Evolutionary conservation across 495 filamentous ascomycete species (phyloP).

Genomic region (Neurospora intermedia): DNA sequence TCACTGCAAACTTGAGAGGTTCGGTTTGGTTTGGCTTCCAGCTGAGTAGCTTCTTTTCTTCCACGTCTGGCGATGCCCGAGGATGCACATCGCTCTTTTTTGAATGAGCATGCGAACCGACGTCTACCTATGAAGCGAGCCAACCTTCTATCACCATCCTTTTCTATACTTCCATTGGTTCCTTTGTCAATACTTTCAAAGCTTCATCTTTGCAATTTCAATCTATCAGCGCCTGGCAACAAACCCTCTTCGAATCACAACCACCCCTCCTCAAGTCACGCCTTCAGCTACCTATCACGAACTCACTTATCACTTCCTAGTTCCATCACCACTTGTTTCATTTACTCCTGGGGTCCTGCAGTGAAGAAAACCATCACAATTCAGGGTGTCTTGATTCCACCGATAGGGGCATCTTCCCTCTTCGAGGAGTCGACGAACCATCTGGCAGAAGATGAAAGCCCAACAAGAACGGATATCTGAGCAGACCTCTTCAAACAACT

Average conservation of each 20-base stretch:
- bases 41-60: neutral
- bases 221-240: neutral
- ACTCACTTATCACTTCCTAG: neutral
- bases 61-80: neutral
- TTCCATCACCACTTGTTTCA: neutral
- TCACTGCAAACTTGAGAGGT: neutral
- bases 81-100: neutral
- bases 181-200: no score
- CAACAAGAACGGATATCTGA: slow-evolving; percentile 36
- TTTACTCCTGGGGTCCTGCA: slow-evolving; percentile 1
- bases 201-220: neutral
- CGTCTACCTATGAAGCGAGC: neutral
- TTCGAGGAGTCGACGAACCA: neutral
- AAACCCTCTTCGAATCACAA: neutral
- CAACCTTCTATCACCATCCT: neutral
- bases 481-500: slow-evolving; percentile 8
- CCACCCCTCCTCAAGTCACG: neutral
- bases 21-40: neutral
- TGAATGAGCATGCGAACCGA: neutral
- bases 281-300: neutral
- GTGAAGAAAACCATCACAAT: slow-evolving; percentile 6
- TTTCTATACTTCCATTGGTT: no score
- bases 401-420: neutral
- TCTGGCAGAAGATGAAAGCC: slow-evolving; percentile 19
- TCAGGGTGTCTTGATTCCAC: neutral